Evolutionary conservation across 2,329 filamentous ascomycete genomes (phyloP).

Genomic region (Fusarium algeriense): DNA sequence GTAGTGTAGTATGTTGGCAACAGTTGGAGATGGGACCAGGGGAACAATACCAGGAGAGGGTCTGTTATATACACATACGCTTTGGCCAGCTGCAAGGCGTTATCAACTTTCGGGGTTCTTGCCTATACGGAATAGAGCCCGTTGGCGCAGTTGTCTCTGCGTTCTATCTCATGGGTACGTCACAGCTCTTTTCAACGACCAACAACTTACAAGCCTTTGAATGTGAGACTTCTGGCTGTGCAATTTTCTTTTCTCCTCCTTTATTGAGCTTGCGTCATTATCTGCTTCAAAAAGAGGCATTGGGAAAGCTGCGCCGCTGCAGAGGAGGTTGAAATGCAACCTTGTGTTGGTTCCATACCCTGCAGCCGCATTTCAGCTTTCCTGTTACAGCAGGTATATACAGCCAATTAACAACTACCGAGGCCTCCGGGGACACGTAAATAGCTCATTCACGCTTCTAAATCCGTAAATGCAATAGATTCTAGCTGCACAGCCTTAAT

Average conservation of each 20-base stretch:
- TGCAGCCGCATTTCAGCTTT: constrained; percentile 3
- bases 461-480: neutral
- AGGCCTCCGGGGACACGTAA: neutral
- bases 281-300: neutral
- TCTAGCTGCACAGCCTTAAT: neutral
- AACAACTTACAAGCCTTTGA: neutral
- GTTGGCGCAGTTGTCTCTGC: neutral
- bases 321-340: neutral
- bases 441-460: neutral
- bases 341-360: constrained; percentile 1
- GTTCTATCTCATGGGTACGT: neutral
- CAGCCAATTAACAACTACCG: neutral
- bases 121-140: neutral
- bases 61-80: neutral
- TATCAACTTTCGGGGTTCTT: neutral
- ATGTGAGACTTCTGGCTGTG: neutral
- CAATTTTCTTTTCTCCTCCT: neutral
- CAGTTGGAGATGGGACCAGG: neutral
- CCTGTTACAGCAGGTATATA: neutral
- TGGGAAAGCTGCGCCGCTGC: neutral
- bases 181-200: neutral
- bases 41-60: neutral
- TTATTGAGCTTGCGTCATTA: neutral
- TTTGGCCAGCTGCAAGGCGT: fast-evolving
- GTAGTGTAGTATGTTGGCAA: neutral